phyloP scores from a whole-genome alignment of 192 early-diverging fungal species.

The Obelidium mucronatum region DNA sequence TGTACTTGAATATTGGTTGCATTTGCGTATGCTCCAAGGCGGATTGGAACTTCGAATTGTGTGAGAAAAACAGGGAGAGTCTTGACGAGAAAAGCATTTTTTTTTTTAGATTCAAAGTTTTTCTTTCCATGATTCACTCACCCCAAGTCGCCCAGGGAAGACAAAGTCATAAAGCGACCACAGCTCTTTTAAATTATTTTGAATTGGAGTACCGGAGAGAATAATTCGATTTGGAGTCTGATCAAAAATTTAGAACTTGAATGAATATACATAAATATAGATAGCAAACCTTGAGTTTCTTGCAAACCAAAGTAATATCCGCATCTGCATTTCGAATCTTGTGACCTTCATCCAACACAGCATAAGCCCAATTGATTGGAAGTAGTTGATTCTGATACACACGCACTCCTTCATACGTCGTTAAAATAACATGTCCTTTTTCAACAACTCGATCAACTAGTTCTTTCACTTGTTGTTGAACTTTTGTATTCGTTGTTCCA shows the following conservation, averaged over 20 bases:
- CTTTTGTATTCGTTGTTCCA: slow-evolving; percentile 56
- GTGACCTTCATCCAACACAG: slow-evolving; percentile 94
- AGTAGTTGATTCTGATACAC: slow-evolving; percentile 74
- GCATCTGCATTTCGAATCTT: slow-evolving; percentile 96
- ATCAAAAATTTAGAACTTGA: not conserved
- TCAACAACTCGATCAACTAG: slow-evolving; percentile 50
- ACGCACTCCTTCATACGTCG: slow-evolving; percentile 85
- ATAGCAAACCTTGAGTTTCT: slow-evolving; percentile 54
- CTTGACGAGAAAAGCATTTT: too few species aligned
- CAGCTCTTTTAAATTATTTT: slow-evolving; percentile 63
- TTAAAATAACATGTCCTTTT: slow-evolving; percentile 80
- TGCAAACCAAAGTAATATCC: slow-evolving; percentile 70
- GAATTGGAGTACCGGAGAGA: slow-evolving; percentile 68
- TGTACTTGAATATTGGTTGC: slow-evolving; percentile 91
- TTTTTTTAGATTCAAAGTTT: not conserved
- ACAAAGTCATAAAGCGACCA: slow-evolving; percentile 68
- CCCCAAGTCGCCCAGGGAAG: slow-evolving; percentile 64
- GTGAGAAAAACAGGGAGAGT: slow-evolving; percentile 85
- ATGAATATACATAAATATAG: not conserved
- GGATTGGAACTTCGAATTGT: slow-evolving; percentile 93
- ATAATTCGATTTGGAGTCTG: slow-evolving; percentile 61
- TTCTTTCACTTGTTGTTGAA: slow-evolving; percentile 55
- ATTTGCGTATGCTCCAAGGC: slow-evolving; percentile 90
- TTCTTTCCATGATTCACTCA: too few species aligned
- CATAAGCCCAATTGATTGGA: slow-evolving; percentile 83